Evolutionary conservation across 208 protist genomes (phyloP).

Genomic region (Leishmania amazonensis): DNA sequence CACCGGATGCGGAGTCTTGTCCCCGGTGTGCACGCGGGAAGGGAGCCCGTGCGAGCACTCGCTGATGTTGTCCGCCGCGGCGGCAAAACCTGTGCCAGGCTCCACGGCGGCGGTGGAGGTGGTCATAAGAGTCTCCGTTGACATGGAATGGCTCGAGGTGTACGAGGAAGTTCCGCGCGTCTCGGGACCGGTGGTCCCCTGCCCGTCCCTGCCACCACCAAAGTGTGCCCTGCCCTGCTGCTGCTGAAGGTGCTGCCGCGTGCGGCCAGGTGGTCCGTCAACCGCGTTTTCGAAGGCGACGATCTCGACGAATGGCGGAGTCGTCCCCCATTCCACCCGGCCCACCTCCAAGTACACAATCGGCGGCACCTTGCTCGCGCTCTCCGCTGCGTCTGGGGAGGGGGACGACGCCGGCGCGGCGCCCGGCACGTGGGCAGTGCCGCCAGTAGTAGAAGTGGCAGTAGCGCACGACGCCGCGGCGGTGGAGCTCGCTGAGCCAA

Average conservation of each 20-base stretch:
- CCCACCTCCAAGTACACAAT: slow-evolving; percentile 61
- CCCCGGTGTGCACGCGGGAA: slow-evolving; percentile 5
- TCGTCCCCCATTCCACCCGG: slow-evolving; percentile 70
- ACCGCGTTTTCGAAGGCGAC: slow-evolving; percentile 66
- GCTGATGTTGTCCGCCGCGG: slow-evolving; percentile 13
- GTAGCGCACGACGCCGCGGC: not conserved
- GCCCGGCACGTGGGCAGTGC: not conserved
- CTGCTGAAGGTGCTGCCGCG: not conserved
- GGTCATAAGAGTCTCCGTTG: slow-evolving; percentile 7
- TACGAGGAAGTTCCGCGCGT: slow-evolving; percentile 4
- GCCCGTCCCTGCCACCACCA: slow-evolving; percentile 2
- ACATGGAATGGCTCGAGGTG: slow-evolving; percentile 1
- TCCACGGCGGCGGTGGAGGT: slow-evolving; percentile 7
- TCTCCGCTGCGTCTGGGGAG: not conserved
- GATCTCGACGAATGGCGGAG: slow-evolving; percentile 72
- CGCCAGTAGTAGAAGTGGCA: not conserved
- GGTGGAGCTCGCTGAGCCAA: not conserved
- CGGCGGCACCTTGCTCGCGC: slow-evolving; percentile 17
- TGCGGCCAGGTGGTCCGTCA: slow-evolving; percentile 24
- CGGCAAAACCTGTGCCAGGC: not conserved
- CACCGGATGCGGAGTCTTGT: slow-evolving; percentile 13
- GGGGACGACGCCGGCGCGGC: not conserved
- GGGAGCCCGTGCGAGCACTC: slow-evolving; percentile 23
- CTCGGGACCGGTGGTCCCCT: not conserved
- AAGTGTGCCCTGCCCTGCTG: not conserved